Evolutionary conservation across 2,329 filamentous ascomycete genomes (phyloP).

Genomic region (Penicillium sp.): DNA sequence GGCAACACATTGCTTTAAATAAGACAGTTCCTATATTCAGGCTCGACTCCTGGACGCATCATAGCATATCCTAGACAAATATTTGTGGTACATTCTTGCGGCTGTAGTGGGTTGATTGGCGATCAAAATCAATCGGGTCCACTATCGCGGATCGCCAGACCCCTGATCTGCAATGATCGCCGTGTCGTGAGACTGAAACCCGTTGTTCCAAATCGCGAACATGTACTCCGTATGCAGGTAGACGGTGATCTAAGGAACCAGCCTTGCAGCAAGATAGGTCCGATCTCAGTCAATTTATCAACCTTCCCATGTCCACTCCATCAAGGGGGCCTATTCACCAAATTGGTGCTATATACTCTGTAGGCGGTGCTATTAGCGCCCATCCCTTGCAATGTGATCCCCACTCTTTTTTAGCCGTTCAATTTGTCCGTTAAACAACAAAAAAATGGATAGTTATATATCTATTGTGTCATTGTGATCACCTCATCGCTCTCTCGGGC

Average conservation of each 20-base stretch:
- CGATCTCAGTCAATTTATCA: conserved; percentile 1
- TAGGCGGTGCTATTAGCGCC: neutral
- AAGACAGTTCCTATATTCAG: conserved; percentile 2
- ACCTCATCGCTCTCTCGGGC: neutral
- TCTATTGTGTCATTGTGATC: neutral
- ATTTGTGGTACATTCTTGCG: conserved; percentile 15
- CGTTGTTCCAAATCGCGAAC: neutral
- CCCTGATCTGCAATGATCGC: conserved; percentile 23
- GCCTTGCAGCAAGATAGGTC: conserved; percentile 7
- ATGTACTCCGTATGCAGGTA: neutral
- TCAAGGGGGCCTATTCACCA: neutral
- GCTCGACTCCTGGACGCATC: conserved; percentile 9
- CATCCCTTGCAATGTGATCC: conserved; percentile 4
- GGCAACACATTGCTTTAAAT: conserved; percentile 13
- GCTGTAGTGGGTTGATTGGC: conserved; percentile 17
- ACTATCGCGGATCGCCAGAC: conserved; percentile 9
- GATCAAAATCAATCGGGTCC: conserved; percentile 6
- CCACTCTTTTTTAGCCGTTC: neutral
- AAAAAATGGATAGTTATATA: neutral
- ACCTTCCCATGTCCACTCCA: neutral
- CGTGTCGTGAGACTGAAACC: conserved; percentile 2
- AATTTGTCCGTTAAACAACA: neutral
- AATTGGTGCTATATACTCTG: neutral
- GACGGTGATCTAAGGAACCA: conserved; percentile 7
- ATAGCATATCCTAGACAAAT: conserved; percentile 8